Evolutionary conservation across 2,329 filamentous ascomycete species (phyloP).

Genomic region (Ophiocordyceps camponoti-saundersi): DNA sequence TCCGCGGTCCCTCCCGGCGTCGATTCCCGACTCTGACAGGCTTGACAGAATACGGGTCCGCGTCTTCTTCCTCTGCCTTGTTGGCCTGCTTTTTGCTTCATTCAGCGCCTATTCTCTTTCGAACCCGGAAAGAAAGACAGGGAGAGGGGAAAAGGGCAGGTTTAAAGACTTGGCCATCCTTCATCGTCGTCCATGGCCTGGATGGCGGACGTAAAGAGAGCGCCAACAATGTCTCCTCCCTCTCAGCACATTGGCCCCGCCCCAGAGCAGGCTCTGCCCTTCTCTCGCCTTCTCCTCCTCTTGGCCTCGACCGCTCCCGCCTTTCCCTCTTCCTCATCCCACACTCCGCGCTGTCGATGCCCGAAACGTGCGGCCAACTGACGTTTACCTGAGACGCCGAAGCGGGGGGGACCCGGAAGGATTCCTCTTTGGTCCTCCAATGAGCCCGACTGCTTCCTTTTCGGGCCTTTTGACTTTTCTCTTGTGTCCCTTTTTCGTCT

Average conservation of each 20-base stretch:
- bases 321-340: neutral
- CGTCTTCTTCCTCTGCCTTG: neutral
- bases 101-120: neutral
- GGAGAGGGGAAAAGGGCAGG: neutral
- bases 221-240: neutral
- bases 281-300: neutral
- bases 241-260: neutral
- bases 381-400: neutral
- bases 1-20: neutral
- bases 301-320: neutral
- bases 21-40: slow-evolving; percentile 1
- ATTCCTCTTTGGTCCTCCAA: neutral
- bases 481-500: neutral
- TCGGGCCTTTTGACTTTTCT: neutral
- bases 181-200: neutral
- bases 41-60: neutral
- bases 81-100: neutral
- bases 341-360: neutral
- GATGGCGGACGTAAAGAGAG: neutral
- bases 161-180: neutral
- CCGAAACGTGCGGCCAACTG: neutral
- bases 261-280: neutral
- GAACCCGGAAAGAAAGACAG: neutral
- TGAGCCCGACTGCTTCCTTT: neutral
- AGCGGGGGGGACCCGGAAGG: neutral